Evolutionary conservation across 139 green algal genomes (phyloP).

Genomic region (Tetradesmus obliquus): DNA sequence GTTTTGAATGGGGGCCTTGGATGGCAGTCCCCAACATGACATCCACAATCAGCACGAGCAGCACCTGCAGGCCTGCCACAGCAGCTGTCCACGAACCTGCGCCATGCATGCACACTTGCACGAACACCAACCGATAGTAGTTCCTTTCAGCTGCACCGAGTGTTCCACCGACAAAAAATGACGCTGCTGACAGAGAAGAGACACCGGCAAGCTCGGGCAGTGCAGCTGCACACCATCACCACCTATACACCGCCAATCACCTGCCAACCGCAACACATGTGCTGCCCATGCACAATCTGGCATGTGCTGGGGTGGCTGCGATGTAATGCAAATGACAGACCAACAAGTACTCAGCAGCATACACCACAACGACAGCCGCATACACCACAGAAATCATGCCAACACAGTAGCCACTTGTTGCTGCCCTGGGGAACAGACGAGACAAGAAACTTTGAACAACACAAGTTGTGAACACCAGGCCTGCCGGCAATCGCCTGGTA

Average conservation of each 20-base stretch:
- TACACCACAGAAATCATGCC: too few relatives aligned
- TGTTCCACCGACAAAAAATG: not conserved
- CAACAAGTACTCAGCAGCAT: not conserved
- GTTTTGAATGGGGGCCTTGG: too few relatives aligned
- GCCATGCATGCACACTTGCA: not conserved
- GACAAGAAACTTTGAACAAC: too few relatives aligned
- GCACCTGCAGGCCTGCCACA: too few relatives aligned
- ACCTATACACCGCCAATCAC: not conserved
- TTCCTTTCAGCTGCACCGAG: not conserved
- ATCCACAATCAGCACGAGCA: too few relatives aligned
- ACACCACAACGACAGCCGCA: not conserved
- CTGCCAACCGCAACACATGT: not conserved
- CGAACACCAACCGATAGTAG: not conserved
- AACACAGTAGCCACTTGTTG: too few relatives aligned
- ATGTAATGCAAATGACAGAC: not conserved
- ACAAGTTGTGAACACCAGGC: too few relatives aligned
- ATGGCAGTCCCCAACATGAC: too few relatives aligned
- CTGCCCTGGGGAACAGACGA: too few relatives aligned
- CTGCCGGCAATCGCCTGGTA: not conserved
- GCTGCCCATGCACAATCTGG: not conserved
- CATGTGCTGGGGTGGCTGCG: not conserved
- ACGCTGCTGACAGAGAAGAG: not conserved
- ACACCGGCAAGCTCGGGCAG: not conserved
- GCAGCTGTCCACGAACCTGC: too few relatives aligned
- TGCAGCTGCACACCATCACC: not conserved